Evolutionary conservation across 164 flowering plant genomes (phyloP), one percentile per base, ranked within the genome.

Genomic region (Buxus sempervirens): DNA sequence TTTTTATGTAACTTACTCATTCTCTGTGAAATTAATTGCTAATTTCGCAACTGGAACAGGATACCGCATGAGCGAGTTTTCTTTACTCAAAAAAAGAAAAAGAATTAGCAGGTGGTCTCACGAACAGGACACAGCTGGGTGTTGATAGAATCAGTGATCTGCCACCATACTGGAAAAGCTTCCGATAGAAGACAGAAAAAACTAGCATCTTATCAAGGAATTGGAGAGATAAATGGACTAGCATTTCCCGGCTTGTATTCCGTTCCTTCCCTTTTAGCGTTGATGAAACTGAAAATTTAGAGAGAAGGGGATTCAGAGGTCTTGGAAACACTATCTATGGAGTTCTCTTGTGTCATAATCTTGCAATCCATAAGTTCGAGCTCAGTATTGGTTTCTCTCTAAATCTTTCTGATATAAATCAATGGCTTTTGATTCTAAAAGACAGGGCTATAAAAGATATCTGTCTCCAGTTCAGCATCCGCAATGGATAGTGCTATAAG

Each of bases 171-270:
- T 90, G 38, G 61, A 72, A 4, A 74, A 76, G 64, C 63, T 90
- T 41, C 87, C 92, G 0, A 76, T 88, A 23, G 72, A 83, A 57
- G 96, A 90, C 90, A 8, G 85, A 83, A 9, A 86, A 80, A 63
- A 90, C 90, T 9, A 85, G 90, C 60, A 61, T 84, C 16, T 73
- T 90, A 38, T 90, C 96, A 0, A 83, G 69, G 19, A 76, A 74
- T 70, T 90, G 96, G 96, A 82, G 90, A 70, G 83, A 86, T 49
- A 80, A 71, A 75, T 90, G 96, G 96, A 55, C 85, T 32, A 68
- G 78, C 5, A 26, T 90, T 38, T 72, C 86, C 16, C 71, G 82
- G 1, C 84, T 86, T 32, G 80, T 82, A 9, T 85, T 90, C 28
- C 81, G 82, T 70, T 86, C 82, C 20, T 57, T 73, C 9, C 23